Evolutionary conservation across 768 basidiomycete species (phyloP), one percentile per base, ranked within the genome.

Genomic region (Multifurca ochricompacta): DNA sequence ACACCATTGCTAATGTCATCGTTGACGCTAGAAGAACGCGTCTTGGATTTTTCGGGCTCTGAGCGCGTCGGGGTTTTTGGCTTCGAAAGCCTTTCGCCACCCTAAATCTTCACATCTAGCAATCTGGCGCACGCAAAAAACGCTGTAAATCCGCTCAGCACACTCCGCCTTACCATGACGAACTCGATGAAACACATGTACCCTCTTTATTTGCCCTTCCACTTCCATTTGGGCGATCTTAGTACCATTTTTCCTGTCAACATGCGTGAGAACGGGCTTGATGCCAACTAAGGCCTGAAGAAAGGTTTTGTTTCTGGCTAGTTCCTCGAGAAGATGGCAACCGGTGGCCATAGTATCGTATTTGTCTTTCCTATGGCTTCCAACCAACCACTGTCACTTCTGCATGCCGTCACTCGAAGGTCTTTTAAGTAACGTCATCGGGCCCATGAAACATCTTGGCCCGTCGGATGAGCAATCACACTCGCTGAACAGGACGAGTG

Each of bases 1-100:
- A 89, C 58, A 86, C 92, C 46, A 76, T 91, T 75, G 82, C 88
- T 11, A 93, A 91, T 62, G 80, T 82, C 34, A 83, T 93, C 51
- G 78, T 89, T 27, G 91, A 93, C 64, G 91, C 91, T 0, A 91
- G 91, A 2, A 61, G 82, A 77, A 59, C 77, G 84, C 4, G 85
- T 86, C 2, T 70, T 91, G 30, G 91, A 93, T 69, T 94, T 25
- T 77, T 91, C 14, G 85, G 83, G 32, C 74, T 94, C 4, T 2
- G 91, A 93, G 64, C 86, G 87, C 3, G 75, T 88, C 7, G 90
- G 92, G 64, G 79, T 91, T 3, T 48, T 85, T 79, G 79, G 76
- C 66, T 41, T 63, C 48, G 47, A 53, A 48, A 25, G 42, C 18
- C 48, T 58, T 49, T 59, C 60, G 30, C 59, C 34, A 25, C 52